phyloP scores from a whole-genome alignment of 2,329 filamentous ascomycete genomes.

The Boeremia exigua region DNA sequence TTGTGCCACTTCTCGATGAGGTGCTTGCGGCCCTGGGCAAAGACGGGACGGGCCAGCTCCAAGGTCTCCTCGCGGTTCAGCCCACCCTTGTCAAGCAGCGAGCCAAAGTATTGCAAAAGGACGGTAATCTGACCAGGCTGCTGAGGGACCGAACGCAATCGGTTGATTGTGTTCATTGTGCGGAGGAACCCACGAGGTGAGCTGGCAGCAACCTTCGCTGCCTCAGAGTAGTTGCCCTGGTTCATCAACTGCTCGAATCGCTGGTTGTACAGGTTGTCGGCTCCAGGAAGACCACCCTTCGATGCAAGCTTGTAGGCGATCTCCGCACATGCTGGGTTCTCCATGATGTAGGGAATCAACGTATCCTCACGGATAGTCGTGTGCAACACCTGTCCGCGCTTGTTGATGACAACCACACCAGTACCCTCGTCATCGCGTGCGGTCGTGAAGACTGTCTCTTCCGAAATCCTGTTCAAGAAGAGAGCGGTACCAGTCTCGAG shows the following conservation, averaged over 20 bases:
- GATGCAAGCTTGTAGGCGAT: constrained; percentile 97
- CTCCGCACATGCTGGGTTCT: constrained; percentile 92
- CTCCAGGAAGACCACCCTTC: constrained; percentile 89
- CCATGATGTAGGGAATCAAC: constrained; percentile 91
- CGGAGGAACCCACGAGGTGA: constrained; percentile 95
- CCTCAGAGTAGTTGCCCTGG: constrained; percentile 81
- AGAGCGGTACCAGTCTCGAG: constrained; percentile 94
- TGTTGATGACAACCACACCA: constrained; percentile 93
- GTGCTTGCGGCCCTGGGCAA: constrained; percentile 93
- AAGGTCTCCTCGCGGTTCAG: constrained; percentile 94
- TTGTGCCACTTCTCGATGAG: constrained; percentile 97
- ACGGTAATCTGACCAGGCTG: constrained; percentile 87
- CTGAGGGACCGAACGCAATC: constrained; percentile 85
- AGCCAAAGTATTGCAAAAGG: constrained; percentile 96
- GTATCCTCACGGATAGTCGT: constrained; percentile 92
- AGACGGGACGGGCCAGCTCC: constrained; percentile 89
- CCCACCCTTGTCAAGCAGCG: constrained; percentile 92
- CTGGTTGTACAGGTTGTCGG: constrained; percentile 89
- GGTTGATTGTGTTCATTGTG: constrained; percentile 92
- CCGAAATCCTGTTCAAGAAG: constrained; percentile 99
- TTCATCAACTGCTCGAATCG: constrained; percentile 90
- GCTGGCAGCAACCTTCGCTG: constrained; percentile 95
- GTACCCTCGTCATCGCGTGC: constrained; percentile 81
- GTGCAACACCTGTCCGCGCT: constrained; percentile 94
- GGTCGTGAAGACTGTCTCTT: constrained; percentile 98